Evolutionary conservation across 179 eudicot genomes (phyloP).

Genomic region (Nepenthes alata): DNA sequence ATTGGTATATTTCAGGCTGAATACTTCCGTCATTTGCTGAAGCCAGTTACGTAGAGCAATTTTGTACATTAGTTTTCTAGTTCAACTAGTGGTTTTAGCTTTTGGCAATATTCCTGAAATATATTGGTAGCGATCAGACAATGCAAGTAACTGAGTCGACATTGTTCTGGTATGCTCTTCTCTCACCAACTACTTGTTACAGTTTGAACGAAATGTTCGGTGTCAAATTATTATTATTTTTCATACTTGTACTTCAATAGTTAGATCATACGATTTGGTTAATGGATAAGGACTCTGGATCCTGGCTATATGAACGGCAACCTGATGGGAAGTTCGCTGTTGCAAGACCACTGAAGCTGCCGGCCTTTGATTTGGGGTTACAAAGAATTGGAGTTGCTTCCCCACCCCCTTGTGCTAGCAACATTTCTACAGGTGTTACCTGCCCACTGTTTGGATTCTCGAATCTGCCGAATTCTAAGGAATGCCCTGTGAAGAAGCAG

Average conservation of each 20-base stretch:
- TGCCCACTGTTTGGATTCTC: neutral
- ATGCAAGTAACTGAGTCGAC: neutral
- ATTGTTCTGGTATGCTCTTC: neutral
- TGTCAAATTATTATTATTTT: neutral
- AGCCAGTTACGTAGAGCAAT: conserved; percentile 91
- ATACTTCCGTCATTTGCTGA: conserved; percentile 87
- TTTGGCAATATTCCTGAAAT: conserved; percentile 27
- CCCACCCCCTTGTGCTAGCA: conserved; percentile 21
- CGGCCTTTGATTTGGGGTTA: conserved; percentile 23
- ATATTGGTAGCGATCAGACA: conserved; percentile 18
- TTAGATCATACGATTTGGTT: conserved; percentile 22
- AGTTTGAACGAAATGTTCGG: neutral
- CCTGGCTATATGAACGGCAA: conserved; percentile 34
- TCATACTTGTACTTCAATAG: neutral
- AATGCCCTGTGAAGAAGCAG: conserved; percentile 11
- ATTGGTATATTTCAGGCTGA: conserved; percentile 61
- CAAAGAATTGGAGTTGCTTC: conserved; percentile 19
- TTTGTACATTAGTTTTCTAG: conserved; percentile 25
- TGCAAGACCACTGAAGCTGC: conserved; percentile 23
- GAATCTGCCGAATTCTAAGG: conserved; percentile 5
- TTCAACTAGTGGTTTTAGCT: conserved; percentile 41
- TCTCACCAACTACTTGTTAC: neutral
- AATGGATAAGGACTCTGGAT: conserved; percentile 62
- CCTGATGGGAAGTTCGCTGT: conserved; percentile 27
- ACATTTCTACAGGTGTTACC: neutral